Evolutionary conservation across 2,329 filamentous ascomycete species (phyloP), one percentile per base, ranked within the genome.

Genomic region (Cercospora zeae-maydis): DNA sequence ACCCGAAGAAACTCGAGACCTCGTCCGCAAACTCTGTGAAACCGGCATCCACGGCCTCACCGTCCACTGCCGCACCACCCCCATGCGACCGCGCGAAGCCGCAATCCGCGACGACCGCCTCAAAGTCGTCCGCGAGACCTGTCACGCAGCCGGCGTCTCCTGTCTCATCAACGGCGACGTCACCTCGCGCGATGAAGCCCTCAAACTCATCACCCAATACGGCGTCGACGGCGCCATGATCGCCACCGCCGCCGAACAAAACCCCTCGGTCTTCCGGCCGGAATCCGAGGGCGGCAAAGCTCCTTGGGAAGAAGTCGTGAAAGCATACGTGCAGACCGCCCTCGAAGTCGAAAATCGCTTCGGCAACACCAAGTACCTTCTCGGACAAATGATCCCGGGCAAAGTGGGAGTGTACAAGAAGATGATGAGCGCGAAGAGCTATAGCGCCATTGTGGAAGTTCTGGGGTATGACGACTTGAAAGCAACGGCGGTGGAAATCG

Each of bases 81-180:
- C 93, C 1, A 99, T 99, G 95, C 86, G 95, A 37, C 93, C 93
- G 1, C 83, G 93, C 53, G 92, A 98, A 77, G 84, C 87, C 24
- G 95, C 93, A 2, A 92, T 98, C 63, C 86, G 95, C 16, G 69
- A 67, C 49, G 93, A 97, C 77, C 57, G 57, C n/a, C 81, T 99
- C 64, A 84, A 83, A 62, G 96, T 96, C 90, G 83, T 99, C 52
- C 89, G 85, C 0, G 81, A 86, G 4, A 82, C 96, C 1, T 99
- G 95, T 73, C 87, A 84, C 66, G 88, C 92, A 67, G 88, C 88
- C 10, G 93, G 93, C 30, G 92, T 99, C 2, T 92, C 93, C 8
- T 97, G 93, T 73, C 78, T 98, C 42, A 93, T 98, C 87, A 99
- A 99, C 73, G 95, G 95, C 53, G 95, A 99, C 72, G 92, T 99